These are phyloP conservation scores for Serendipita sp. DNA, from an alignment of 768 basidiomycete genomes.

Conservation along the genomic window DNA sequence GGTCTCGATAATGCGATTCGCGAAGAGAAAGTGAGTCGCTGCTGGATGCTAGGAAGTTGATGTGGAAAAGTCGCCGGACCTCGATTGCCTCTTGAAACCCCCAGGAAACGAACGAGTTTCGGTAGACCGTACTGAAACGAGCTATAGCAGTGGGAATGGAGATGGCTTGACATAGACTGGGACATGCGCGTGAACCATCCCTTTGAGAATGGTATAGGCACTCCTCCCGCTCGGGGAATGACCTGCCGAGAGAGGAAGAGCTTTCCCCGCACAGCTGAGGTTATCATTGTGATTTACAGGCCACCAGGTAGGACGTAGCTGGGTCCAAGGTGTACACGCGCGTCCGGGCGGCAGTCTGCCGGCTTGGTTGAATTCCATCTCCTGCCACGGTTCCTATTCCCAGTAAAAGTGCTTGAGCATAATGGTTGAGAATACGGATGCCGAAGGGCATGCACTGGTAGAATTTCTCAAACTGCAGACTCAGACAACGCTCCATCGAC, in stretches of 20 bases:
- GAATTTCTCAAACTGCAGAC: constrained; percentile 73
- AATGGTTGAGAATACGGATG: background rate
- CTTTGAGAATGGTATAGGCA: background rate
- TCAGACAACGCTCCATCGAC: constrained; percentile 55
- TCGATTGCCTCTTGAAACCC: background rate
- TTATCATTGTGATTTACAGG: background rate
- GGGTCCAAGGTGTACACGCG: background rate
- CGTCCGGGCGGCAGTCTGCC: background rate
- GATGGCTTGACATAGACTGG: background rate
- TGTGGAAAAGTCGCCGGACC: no score
- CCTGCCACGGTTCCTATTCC: background rate
- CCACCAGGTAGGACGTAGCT: background rate
- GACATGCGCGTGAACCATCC: background rate
- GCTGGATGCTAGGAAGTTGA: background rate
- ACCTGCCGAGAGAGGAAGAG: background rate
- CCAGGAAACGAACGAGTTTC: background rate
- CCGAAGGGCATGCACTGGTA: constrained; percentile 37
- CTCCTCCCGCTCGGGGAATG: background rate
- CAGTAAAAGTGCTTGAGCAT: background rate
- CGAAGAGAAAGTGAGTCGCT: background rate
- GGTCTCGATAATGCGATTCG: background rate
- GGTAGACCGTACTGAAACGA: background rate
- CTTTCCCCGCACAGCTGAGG: background rate
- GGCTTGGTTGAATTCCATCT: no score
- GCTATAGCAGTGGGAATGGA: background rate